phyloP scores from a whole-genome alignment of 352 stramenopile species.

The Phytophthora sp. region DNA sequence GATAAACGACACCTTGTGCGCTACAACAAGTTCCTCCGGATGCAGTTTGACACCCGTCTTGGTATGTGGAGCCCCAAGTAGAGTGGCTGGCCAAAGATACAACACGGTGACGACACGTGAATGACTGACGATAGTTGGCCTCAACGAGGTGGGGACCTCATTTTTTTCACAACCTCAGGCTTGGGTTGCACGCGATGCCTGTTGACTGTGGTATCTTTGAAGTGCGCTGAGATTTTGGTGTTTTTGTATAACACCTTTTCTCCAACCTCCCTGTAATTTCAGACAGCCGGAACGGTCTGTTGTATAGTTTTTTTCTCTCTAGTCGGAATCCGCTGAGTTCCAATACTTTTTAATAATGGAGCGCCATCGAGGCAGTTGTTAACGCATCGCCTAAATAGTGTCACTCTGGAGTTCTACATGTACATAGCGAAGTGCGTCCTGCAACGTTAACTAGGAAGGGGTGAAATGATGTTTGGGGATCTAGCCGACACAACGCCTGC shows the following conservation, averaged over 20 bases:
- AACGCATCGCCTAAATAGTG: too few relatives aligned
- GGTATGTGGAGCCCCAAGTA: conserved; percentile 91
- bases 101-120: background rate
- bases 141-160: too few relatives aligned
- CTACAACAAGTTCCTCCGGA: conserved; percentile 88
- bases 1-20: conserved; percentile 75
- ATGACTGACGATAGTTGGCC: background rate
- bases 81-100: too few relatives aligned
- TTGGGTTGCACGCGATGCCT: conserved; percentile 6
- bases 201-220: conserved; percentile 1
- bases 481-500: too few relatives aligned
- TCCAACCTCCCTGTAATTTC: background rate
- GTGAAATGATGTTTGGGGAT: too few relatives aligned
- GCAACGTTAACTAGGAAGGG: too few relatives aligned
- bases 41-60: conserved; percentile 89
- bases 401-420: too few relatives aligned
- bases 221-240: background rate
- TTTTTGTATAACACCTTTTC: background rate
- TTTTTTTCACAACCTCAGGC: background rate
- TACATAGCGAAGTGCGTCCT: too few relatives aligned
- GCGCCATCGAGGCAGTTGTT: background rate
- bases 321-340: background rate
- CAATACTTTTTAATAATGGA: background rate
- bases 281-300: conserved; percentile 7
- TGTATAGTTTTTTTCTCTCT: conserved; percentile 14